A percentile compares a stretch with the other conserved stretches of the same genome.
Evolutionary conservation across 805 yeast species (phyloP).

Genomic region (Ogataea thermomethanolica): DNA sequence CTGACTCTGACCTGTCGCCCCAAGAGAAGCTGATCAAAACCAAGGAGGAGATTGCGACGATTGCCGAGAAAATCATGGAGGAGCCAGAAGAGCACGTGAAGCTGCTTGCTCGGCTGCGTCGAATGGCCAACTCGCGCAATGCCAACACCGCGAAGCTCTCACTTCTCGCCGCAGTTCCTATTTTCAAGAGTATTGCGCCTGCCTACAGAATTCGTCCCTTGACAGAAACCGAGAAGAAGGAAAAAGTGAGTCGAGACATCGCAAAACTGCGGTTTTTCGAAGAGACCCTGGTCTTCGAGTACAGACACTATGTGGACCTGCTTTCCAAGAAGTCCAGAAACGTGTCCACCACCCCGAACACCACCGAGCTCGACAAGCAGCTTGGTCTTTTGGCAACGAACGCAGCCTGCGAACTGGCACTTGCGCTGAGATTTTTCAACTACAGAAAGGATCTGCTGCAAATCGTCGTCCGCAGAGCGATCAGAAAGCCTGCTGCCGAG

Average conservation of each 20-base stretch:
- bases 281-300: constrained; percentile 67
- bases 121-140: constrained; percentile 66
- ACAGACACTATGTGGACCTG: constrained; percentile 60
- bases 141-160: constrained; percentile 67
- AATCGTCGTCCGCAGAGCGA: constrained; percentile 63
- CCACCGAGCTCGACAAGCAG: constrained; percentile 35
- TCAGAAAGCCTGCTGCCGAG: constrained; percentile 51
- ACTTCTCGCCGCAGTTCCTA: constrained; percentile 74
- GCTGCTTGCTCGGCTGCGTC: constrained; percentile 60
- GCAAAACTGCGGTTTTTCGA: constrained; percentile 76
- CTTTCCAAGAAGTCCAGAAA: constrained; percentile 39
- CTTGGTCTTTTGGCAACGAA: constrained; percentile 60
- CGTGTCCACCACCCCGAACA: constrained; percentile 30
- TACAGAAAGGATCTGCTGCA: constrained; percentile 71
- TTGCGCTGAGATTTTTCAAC: constrained; percentile 74
- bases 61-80: constrained; percentile 74
- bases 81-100: constrained; percentile 84
- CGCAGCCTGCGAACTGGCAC: constrained; percentile 75
- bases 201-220: constrained; percentile 82
- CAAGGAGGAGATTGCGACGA: constrained; percentile 79
- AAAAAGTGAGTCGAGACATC: constrained; percentile 80
- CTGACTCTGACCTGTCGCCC: constrained; percentile 45
- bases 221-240: constrained; percentile 74
- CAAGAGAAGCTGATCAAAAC: constrained; percentile 53
- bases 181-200: constrained; percentile 83